These are phyloP conservation scores for Kockiozyma suomiensis DNA, from an alignment of 805 yeast species.

Conservation along the genomic window DNA sequence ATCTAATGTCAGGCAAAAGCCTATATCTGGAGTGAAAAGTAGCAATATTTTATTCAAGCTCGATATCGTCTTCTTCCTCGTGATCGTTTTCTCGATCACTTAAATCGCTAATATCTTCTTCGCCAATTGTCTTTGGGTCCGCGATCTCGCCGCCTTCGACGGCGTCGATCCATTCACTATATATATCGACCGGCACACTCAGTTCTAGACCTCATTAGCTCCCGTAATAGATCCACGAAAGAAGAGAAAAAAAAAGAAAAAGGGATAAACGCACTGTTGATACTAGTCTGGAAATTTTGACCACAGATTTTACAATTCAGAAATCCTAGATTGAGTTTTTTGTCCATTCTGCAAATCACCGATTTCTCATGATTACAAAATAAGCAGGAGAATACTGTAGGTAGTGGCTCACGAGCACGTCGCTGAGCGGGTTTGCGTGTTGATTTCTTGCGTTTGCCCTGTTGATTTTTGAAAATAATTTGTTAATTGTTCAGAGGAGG, in stretches of 20 bases:
- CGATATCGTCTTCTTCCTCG: constrained; percentile 16
- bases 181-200: constrained; percentile 87
- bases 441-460: constrained; percentile 38
- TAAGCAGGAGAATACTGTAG: constrained; percentile 54
- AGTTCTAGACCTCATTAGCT: constrained; percentile 45
- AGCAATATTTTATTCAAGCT: background rate
- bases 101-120: constrained; percentile 24
- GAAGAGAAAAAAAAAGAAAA: background rate
- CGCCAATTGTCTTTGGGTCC: constrained; percentile 34
- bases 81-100: constrained; percentile 7
- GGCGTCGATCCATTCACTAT: constrained; percentile 98
- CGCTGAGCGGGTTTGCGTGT: constrained; percentile 30
- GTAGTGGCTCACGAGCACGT: constrained; percentile 30
- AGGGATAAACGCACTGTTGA: constrained; percentile 51
- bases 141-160: constrained; percentile 80
- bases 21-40: too few relatives aligned
- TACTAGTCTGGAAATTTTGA: constrained; percentile 85
- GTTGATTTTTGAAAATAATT: background rate
- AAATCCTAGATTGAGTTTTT: constrained; percentile 79
- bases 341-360: constrained; percentile 84
- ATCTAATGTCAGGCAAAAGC: too few relatives aligned
- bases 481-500: background rate
- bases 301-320: constrained; percentile 92
- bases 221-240: too few relatives aligned
- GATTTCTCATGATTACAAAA: constrained; percentile 96